These are phyloP conservation scores for Cucumis variabilis DNA, from an alignment of 331 rosid species.

Conservation along the genomic window DNA sequence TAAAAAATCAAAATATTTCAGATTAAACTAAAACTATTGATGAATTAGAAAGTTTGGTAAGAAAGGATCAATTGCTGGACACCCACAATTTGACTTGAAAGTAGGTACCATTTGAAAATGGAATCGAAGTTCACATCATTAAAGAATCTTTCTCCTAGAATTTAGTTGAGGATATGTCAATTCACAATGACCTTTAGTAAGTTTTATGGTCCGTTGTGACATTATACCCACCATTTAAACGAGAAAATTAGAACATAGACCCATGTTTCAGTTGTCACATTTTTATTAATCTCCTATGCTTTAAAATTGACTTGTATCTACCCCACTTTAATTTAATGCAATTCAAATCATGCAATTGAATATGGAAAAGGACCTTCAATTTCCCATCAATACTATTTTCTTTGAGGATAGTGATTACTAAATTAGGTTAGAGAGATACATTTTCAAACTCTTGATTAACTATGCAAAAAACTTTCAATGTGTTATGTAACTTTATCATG, in stretches of 20 bases:
- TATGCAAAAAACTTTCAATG: not conserved
- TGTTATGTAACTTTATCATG: not conserved
- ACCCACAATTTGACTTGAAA: not conserved
- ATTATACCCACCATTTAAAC: slow-evolving; percentile 17
- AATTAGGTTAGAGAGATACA: not conserved
- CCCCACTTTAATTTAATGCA: not conserved
- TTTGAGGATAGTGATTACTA: not conserved
- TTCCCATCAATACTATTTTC: not conserved
- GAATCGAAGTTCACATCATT: not conserved
- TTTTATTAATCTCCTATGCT: slow-evolving; percentile 2
- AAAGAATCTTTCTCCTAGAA: slow-evolving; percentile 3
- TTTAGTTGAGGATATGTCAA: not conserved
- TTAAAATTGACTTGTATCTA: slow-evolving; percentile 15
- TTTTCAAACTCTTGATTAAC: not conserved
- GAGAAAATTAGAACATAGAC: not conserved
- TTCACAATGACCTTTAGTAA: not conserved
- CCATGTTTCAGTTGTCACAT: slow-evolving; percentile 4
- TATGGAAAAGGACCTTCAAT: not conserved
- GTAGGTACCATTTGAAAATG: not conserved
- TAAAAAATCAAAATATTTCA: not conserved
- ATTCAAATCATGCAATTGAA: not conserved
- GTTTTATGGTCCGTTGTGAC: not conserved
- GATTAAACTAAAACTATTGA: not conserved
- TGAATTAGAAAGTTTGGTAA: not conserved
- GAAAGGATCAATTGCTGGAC: not conserved